Conservation (phyloP, 2,329 filamentous ascomycete species). For the Colletotrichum higginsianum region DNA sequence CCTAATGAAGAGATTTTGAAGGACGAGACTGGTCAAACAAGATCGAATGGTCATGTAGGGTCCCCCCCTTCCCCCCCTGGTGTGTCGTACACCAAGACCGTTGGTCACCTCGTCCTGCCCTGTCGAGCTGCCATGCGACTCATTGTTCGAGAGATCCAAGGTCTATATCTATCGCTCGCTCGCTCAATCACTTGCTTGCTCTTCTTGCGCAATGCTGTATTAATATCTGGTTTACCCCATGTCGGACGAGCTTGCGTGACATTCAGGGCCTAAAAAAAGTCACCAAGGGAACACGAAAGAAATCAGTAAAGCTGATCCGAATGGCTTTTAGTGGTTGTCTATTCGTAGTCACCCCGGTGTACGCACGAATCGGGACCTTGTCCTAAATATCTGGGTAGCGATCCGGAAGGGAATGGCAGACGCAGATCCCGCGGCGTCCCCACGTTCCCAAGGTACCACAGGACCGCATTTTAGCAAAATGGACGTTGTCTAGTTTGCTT, state of each 20-base stretch:
- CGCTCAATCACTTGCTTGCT: too few relatives aligned
- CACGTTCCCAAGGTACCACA: slow-evolving; percentile 8
- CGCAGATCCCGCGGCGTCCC: slow-evolving; percentile 21
- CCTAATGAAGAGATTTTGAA: neutral
- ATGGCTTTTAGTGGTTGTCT: neutral
- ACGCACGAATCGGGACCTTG: neutral
- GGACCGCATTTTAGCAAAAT: slow-evolving; percentile 15
- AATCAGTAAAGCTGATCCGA: neutral
- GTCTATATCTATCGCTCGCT: neutral
- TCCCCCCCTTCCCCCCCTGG: neutral
- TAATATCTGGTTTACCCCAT: neutral
- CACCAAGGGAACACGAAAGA: neutral
- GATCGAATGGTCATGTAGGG: neutral
- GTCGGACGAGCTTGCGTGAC: slow-evolving; percentile 8
- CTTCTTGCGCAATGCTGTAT: neutral
- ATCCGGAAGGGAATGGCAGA: neutral
- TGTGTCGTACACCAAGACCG: slow-evolving; percentile 12
- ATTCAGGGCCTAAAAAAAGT: neutral
- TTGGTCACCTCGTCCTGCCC: neutral
- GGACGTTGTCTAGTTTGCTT: slow-evolving; percentile 21
- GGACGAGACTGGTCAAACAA: neutral
- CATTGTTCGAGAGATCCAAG: neutral
- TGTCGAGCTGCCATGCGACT: neutral
- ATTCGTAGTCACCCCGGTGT: too few relatives aligned
- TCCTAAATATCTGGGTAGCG: neutral